Base-by-base conservation (phyloP, 768 basidiomycete genomes). In the Sistotremastrum suecicum region DNA sequence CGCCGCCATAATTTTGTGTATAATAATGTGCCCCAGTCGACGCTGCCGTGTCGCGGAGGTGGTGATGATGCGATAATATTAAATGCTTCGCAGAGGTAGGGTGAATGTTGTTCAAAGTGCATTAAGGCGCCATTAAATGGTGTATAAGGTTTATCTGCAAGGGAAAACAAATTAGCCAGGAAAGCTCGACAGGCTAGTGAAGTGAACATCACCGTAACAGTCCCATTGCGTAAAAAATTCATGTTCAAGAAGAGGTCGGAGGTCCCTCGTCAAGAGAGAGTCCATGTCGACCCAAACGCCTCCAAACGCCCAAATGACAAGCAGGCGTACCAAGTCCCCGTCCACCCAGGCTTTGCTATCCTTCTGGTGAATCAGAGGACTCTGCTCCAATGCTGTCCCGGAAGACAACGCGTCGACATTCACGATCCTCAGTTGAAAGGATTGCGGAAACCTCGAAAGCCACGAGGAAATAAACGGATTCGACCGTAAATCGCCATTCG, bases 191-290 rank as follows among this genome's bases (percentile, higher is more conserved):
- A 46, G 33, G 33, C 32, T 10, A 44, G 39, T 10, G 6, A 30
- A n/a, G 12, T 28, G 7, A 6, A 38, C 57, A 78, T 38, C 58
- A 90, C 92, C 87, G 56, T 97, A 97, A 60, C 94, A 97, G 58
- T 99, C 94, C 94, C 94, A 99, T 56, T 99, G 91, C 1, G 89
- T 94, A 7, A 97, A 88, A 58, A 92, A 99, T 62, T 99, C 94
- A 55, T 88, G 83, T 60, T 95, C 92, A 5, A 85, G 70, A 46
- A 97, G 67, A 6, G 92, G 90, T 3, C 79, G 68, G 34, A 98
- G 65, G 63, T 91, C 86, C 45, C 94, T 68, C 39, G 89, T 94
- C 51, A 97, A 66, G 45, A 98, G 71, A 43, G 85, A 85, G 62
- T 99, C 94, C 90, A 97, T 95, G 59, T 99, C 94, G 41, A 97